Evolutionary conservation across 1,284 basidiomycete species (phyloP).

Genomic region (Ganoderma sp.): DNA sequence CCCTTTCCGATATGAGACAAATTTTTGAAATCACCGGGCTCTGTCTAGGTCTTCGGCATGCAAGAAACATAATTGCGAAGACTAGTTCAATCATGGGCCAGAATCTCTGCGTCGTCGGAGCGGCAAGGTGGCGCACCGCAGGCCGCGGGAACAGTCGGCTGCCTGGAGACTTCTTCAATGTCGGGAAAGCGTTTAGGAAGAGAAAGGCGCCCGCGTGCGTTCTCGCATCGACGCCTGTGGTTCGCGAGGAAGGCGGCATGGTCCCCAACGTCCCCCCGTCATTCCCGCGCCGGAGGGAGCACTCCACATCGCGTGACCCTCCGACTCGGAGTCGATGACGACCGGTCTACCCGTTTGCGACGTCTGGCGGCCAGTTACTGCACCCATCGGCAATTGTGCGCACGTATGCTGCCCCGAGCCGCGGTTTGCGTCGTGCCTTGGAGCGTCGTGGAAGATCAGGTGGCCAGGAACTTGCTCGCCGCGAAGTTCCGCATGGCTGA

Average conservation of each 20-base stretch:
- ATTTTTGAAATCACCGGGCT: not conserved
- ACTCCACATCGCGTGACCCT: not conserved
- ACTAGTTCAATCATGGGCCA: too few relatives aligned
- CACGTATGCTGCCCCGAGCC: not conserved
- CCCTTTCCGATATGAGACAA: not conserved
- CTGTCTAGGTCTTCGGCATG: not conserved
- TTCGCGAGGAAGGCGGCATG: not conserved
- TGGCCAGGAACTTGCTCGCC: not conserved
- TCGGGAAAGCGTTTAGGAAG: constrained; percentile 1
- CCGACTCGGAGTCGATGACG: not conserved
- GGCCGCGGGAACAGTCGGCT: not conserved
- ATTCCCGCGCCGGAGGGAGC: constrained; percentile 6
- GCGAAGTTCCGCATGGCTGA: not conserved
- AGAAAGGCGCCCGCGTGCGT: not conserved
- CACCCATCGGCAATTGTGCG: not conserved
- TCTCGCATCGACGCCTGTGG: not conserved
- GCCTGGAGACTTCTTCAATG: not conserved
- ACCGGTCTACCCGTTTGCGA: not conserved
- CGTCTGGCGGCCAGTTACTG: not conserved
- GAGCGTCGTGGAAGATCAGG: not conserved
- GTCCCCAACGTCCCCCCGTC: constrained; percentile 6
- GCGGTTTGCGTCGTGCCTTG: not conserved
- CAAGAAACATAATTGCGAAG: not conserved
- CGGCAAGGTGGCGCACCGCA: not conserved
- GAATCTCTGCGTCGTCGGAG: not conserved